phyloP scores from a whole-genome alignment of 352 stramenopile species.

The Phytopythium aichiense region DNA sequence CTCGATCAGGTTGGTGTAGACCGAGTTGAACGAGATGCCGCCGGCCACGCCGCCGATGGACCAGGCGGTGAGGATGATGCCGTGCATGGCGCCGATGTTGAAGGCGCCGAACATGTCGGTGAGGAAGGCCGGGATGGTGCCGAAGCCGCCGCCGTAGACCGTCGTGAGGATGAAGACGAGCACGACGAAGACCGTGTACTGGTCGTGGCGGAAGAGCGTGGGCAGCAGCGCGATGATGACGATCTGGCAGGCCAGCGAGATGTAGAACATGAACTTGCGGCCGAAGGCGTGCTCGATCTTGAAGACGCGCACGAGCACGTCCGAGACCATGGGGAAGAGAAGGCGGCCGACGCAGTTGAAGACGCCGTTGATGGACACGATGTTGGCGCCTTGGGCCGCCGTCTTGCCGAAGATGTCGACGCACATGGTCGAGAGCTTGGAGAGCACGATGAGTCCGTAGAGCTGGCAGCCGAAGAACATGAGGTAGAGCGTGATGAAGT shows the following conservation, averaged over 20 bases:
- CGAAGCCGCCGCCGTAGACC: constrained; percentile 71
- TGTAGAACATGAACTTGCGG: constrained; percentile 62
- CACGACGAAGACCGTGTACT: constrained; percentile 53
- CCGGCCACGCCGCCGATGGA: constrained; percentile 72
- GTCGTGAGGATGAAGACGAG: constrained; percentile 68
- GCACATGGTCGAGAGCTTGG: constrained; percentile 59
- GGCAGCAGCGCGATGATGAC: constrained; percentile 57
- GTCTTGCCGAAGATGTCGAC: constrained; percentile 46
- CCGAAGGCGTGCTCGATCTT: constrained; percentile 53
- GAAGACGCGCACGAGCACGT: constrained; percentile 33
- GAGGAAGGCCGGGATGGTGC: constrained; percentile 72
- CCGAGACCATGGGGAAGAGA: constrained; percentile 42
- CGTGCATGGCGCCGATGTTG: constrained; percentile 83
- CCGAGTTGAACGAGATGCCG: constrained; percentile 63
- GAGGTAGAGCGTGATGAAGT: constrained; percentile 67
- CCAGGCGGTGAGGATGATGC: constrained; percentile 78
- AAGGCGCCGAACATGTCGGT: constrained; percentile 84
- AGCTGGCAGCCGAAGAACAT: constrained; percentile 65
- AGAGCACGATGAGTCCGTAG: constrained; percentile 65
- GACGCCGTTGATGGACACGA: constrained; percentile 62
- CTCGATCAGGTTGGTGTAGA: constrained; percentile 35
- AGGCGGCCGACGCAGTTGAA: constrained; percentile 63
- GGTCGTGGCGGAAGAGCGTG: constrained; percentile 44
- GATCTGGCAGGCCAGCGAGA: constrained; percentile 48
- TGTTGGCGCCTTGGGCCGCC: constrained; percentile 29